phyloP scores from a whole-genome alignment of 129 eudicot genomes.

The Chrysanthemum makinoi region DNA sequence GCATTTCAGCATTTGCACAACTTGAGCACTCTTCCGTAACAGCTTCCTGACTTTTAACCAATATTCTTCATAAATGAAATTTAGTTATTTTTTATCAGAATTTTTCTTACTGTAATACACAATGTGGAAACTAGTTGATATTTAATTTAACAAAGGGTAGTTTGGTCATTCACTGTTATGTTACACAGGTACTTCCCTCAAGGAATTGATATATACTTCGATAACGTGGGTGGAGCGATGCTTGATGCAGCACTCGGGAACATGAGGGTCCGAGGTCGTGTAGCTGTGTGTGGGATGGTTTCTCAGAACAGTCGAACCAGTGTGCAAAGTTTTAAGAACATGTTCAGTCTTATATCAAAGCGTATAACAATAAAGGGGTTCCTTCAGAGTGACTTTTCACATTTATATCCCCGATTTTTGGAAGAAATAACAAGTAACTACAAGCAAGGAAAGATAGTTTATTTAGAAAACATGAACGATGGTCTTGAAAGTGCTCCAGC shows the following conservation, averaged over 20 bases:
- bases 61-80: too few species aligned
- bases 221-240: conserved; percentile 86
- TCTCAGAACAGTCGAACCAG: conserved; percentile 51
- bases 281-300: conserved; percentile 92
- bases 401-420: conserved; percentile 53
- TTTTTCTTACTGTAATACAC: too few species aligned
- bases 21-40: too few species aligned
- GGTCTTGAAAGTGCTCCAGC: conserved; percentile 78
- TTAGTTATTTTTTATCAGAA: too few species aligned
- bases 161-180: conserved; percentile 17
- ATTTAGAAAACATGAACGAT: conserved; percentile 62
- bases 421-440: conserved; percentile 40
- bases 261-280: conserved; percentile 70
- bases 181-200: conserved; percentile 62
- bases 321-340: conserved; percentile 49
- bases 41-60: not conserved
- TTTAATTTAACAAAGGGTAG: conserved; percentile 10
- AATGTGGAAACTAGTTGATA: not conserved
- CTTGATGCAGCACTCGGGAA: conserved; percentile 86
- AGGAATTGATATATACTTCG: conserved; percentile 90
- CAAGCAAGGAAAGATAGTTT: conserved; percentile 65
- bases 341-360: conserved; percentile 46
- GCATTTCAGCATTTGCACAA: too few species aligned
- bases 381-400: conserved; percentile 55
- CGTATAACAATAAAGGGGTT: conserved; percentile 75